Conservation (phyloP, 192 early-diverging fungal species). For the Coemansia biformis region DNA sequence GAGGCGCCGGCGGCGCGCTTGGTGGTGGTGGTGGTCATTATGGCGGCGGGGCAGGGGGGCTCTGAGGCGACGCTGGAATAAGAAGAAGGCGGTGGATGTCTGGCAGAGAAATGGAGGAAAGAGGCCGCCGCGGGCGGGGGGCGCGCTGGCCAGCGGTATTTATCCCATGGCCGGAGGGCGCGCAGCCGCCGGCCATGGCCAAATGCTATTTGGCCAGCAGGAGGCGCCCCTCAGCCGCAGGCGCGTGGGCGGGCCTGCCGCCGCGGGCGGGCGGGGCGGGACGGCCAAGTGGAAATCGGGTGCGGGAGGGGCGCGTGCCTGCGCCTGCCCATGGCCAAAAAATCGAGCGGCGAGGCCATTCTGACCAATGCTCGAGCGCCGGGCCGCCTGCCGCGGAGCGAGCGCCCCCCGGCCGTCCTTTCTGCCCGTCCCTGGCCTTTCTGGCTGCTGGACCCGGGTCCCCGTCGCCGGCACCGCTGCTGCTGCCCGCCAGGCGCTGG, state of each 20-base stretch:
- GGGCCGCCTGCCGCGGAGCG: too few relatives aligned
- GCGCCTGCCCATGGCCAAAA: too few relatives aligned
- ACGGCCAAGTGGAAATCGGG: neutral
- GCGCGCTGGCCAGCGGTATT: conserved; percentile 1
- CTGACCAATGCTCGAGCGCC: conserved; percentile 17
- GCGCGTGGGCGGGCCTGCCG: too few relatives aligned
- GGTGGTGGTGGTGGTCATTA: conserved; percentile 8
- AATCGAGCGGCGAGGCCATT: conserved; percentile 15
- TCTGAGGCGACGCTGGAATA: neutral
- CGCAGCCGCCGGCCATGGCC: neutral
- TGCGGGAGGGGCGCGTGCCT: conserved; percentile 5
- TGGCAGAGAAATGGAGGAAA: conserved; percentile 3
- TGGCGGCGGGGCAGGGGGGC: conserved; percentile 4
- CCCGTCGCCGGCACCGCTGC: neutral
- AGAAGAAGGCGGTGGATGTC: neutral
- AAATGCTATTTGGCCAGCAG: conserved; percentile 15
- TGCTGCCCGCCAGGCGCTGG: neutral
- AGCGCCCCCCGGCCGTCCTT: too few relatives aligned
- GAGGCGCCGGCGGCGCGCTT: conserved; percentile 6
- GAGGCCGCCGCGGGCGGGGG: neutral
- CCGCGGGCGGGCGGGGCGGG: neutral
- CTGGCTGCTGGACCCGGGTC: neutral
- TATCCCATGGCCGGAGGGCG: neutral
- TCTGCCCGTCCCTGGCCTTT: too few relatives aligned
- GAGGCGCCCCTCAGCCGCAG: too few relatives aligned